Conservation (phyloP, 164 flowering plant genomes). For the Santalum album region DNA sequence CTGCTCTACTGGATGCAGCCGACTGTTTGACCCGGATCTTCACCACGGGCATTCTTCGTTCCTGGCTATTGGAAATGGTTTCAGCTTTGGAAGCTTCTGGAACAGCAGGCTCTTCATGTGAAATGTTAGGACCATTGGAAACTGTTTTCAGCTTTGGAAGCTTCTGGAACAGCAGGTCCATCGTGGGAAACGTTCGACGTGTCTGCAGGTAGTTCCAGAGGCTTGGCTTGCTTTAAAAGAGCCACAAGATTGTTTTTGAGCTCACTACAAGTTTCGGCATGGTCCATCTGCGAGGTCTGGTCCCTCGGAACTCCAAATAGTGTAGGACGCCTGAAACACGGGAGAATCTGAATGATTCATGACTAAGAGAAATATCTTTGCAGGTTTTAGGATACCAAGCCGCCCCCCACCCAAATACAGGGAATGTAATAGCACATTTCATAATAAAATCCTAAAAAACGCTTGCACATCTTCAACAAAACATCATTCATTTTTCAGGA, state of each 20-base stretch:
- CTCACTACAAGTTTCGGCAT: conserved; percentile 35
- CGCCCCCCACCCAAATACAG: too few relatives aligned
- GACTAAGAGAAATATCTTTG: too few relatives aligned
- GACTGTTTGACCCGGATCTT: conserved; percentile 71
- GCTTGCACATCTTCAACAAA: too few relatives aligned
- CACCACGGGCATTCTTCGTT: conserved; percentile 46
- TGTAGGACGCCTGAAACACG: conserved; percentile 75
- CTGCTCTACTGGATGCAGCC: conserved; percentile 57
- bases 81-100: conserved; percentile 38
- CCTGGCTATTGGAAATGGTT: conserved; percentile 54
- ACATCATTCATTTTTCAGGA: too few relatives aligned
- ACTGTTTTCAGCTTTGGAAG: too few relatives aligned
- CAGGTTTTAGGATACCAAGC: too few relatives aligned
- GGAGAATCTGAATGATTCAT: conserved; percentile 1
- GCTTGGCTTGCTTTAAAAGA: conserved; percentile 37
- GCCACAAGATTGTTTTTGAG: conserved; percentile 39
- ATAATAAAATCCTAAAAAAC: too few relatives aligned
- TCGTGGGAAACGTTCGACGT: conserved; percentile 13
- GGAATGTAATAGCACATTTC: too few relatives aligned
- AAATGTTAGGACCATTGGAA: conserved; percentile 34
- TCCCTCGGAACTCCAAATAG: conserved; percentile 76
- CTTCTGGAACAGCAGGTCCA: conserved; percentile 14
- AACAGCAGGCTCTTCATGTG: conserved; percentile 5
- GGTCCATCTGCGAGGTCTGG: conserved; percentile 32
- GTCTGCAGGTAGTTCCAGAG: conserved; percentile 20